Conservation (phyloP, 331 rosid species). For the Cucumis variabilis region DNA sequence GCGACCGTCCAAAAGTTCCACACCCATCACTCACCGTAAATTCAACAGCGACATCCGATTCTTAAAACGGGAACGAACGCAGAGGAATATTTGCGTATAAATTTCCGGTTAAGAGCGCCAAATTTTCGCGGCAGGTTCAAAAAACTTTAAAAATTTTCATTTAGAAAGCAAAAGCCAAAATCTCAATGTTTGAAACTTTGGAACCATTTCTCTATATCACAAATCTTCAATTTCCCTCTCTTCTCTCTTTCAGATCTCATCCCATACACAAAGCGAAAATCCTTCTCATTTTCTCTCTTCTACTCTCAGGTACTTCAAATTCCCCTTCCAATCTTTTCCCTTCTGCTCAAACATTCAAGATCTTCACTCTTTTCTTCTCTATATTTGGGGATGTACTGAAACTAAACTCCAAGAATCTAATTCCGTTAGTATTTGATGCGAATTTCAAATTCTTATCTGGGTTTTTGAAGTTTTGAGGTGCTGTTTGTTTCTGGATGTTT, state of each 20-base stretch:
- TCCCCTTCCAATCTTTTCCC: slow-evolving; percentile 9
- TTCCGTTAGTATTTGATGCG: slow-evolving; percentile 9
- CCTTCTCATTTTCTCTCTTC: neutral
- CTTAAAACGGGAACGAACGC: neutral
- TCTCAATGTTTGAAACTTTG: slow-evolving; percentile 19
- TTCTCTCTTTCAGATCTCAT: neutral
- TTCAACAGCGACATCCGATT: neutral
- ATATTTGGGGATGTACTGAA: neutral
- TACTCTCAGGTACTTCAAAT: neutral
- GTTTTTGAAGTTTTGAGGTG: neutral
- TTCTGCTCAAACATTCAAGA: neutral
- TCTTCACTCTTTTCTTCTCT: neutral
- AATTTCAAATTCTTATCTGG: neutral
- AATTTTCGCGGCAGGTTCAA: slow-evolving; percentile 13
- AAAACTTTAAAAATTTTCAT: neutral
- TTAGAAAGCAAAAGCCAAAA: neutral
- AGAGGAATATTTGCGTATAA: neutral
- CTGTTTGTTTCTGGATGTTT: slow-evolving; percentile 29
- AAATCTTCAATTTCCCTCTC: slow-evolving; percentile 11
- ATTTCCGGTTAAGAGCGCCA: neutral
- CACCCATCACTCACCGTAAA: neutral
- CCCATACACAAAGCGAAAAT: neutral
- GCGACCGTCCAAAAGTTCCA: neutral
- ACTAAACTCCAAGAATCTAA: neutral
- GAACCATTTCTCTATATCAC: neutral